Percentiles rank a stretch among this genome's conserved stretches.
Conservation (phyloP, 164 flowering plant species). For the Hamamelis virginiana region DNA sequence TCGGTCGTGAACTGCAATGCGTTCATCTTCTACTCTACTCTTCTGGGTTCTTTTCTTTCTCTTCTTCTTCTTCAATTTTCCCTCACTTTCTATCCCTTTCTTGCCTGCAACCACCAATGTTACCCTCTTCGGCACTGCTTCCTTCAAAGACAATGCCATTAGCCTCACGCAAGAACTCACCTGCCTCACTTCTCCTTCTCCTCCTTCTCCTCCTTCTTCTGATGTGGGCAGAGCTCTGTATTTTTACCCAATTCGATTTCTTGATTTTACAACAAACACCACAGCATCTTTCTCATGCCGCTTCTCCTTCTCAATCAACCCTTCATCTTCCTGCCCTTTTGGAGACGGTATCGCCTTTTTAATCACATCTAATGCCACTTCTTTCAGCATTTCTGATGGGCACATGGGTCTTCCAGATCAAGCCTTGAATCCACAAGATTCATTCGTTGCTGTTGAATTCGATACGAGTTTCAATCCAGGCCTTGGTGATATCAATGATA, state of each 20-base stretch:
- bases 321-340: slow-evolving; percentile 30
- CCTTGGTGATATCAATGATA: slow-evolving; percentile 54
- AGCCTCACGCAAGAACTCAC: slow-evolving; percentile 45
- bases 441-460: slow-evolving; percentile 67
- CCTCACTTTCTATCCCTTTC: slow-evolving; percentile 24
- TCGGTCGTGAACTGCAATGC: not conserved
- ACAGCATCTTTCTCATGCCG: slow-evolving; percentile 50
- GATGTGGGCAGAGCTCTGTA: slow-evolving; percentile 61
- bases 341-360: slow-evolving; percentile 71
- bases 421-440: slow-evolving; percentile 14
- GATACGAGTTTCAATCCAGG: slow-evolving; percentile 50
- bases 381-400: slow-evolving; percentile 30
- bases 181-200: slow-evolving; percentile 21
- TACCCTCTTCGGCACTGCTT: slow-evolving; percentile 55
- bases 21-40: not conserved
- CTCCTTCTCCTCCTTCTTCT: slow-evolving; percentile 6
- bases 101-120: slow-evolving; percentile 30
- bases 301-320: slow-evolving; percentile 56
- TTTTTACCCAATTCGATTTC: slow-evolving; percentile 56
- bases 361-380: slow-evolving; percentile 40
- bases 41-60: slow-evolving; percentile 10
- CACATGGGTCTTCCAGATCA: slow-evolving; percentile 46
- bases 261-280: slow-evolving; percentile 35
- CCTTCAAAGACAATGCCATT: slow-evolving; percentile 33
- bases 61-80: slow-evolving; percentile 19